Conservation (phyloP, 805 yeast genomes). For the Kuraishia floccosa region DNA sequence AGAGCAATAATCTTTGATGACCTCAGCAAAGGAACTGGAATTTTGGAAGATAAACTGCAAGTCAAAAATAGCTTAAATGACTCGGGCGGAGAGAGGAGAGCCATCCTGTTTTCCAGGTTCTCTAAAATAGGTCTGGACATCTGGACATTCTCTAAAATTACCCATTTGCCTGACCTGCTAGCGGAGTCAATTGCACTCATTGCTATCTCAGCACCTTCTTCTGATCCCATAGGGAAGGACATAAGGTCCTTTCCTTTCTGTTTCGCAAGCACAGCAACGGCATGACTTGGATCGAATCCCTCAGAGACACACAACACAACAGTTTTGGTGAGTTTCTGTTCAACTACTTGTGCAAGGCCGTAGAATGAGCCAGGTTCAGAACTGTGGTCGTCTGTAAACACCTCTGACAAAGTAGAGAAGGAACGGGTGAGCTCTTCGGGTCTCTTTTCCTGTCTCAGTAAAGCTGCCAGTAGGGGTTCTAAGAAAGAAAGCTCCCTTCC, state of each 20-base stretch:
- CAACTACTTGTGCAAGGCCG: no score
- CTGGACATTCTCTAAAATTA: slow-evolving; percentile 74
- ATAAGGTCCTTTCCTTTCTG: slow-evolving; percentile 15
- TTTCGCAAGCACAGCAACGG: slow-evolving; percentile 33
- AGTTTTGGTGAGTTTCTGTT: no score
- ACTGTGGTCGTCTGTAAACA: no score
- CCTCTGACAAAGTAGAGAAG: no score
- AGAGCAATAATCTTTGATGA: slow-evolving; percentile 42
- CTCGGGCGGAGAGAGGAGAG: slow-evolving; percentile 13
- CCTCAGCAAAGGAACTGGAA: slow-evolving; percentile 48
- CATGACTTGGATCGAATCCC: slow-evolving; percentile 57
- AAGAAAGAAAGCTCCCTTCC: no score
- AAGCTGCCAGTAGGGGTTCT: no score
- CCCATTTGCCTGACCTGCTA: slow-evolving; percentile 48
- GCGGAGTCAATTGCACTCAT: slow-evolving; percentile 37
- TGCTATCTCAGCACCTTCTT: slow-evolving; percentile 51
- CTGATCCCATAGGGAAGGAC: slow-evolving; percentile 63
- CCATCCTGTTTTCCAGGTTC: slow-evolving; percentile 35
- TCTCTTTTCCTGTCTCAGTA: no score
- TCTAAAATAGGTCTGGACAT: slow-evolving; percentile 57
- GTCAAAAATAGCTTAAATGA: slow-evolving; percentile 56
- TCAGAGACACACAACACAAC: slow-evolving; percentile 48
- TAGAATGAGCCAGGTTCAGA: no score
- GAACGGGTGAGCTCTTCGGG: no score
- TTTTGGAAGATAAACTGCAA: slow-evolving; percentile 30